These are phyloP conservation scores for Cercospora sp. DNA, from an alignment of 2,329 filamentous ascomycete species.

Conservation along the genomic window DNA sequence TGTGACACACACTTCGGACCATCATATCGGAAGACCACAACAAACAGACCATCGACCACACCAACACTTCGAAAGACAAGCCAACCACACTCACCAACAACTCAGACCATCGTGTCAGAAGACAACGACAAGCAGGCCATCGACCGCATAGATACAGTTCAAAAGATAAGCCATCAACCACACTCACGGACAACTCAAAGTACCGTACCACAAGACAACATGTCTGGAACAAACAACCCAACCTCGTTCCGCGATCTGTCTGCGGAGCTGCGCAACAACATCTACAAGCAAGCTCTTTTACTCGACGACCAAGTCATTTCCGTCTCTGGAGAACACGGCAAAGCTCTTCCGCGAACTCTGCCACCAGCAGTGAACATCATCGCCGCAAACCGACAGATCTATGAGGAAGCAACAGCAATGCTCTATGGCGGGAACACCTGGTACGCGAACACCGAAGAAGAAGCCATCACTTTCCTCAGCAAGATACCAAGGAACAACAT, in stretches of 20 bases:
- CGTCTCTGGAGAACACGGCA: constrained; percentile 1
- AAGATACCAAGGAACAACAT: background rate
- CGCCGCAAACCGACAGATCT: constrained; percentile 4
- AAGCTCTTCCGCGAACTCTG: constrained; percentile 2
- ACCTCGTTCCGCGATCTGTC: background rate
- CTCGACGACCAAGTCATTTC: background rate
- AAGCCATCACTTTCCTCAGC: background rate
- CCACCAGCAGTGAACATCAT: background rate
- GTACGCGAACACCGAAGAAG: background rate
- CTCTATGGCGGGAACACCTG: constrained; percentile 7
- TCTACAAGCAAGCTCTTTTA: constrained; percentile 9
- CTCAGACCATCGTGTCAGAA: background rate
- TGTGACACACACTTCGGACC: background rate
- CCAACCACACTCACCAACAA: background rate
- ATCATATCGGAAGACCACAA: background rate
- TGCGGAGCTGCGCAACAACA: background rate
- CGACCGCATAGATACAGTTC: background rate
- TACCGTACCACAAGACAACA: background rate
- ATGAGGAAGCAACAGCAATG: background rate
- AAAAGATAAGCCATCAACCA: background rate
- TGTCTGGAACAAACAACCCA: background rate
- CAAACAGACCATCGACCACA: background rate
- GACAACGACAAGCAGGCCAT: background rate
- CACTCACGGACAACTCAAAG: background rate
- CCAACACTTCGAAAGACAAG: background rate